These are phyloP conservation scores for Phytophthora hybrid DNA, from an alignment of 352 stramenopile genomes.

Conservation along the genomic window DNA sequence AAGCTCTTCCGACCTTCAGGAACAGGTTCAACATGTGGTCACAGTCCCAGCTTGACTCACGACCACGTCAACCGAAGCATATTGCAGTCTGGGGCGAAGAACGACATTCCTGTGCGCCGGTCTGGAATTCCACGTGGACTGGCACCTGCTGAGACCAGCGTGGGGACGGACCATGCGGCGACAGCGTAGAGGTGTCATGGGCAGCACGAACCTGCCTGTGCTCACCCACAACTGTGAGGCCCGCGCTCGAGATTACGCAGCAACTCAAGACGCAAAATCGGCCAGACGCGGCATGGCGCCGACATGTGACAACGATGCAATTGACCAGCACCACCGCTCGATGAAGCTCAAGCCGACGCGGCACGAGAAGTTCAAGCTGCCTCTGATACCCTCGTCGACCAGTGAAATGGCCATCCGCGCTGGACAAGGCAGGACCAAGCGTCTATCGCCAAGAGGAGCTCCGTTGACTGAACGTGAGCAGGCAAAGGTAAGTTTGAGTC, in stretches of 20 bases:
- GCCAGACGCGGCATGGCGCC: neutral
- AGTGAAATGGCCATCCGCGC: conserved; percentile 19
- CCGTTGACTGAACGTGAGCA: conserved; percentile 26
- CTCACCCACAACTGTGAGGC: conserved; percentile 36
- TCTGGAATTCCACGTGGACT: conserved; percentile 13
- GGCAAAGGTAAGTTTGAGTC: conserved; percentile 28
- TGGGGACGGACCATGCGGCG: conserved; percentile 39
- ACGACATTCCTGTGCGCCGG: conserved; percentile 1
- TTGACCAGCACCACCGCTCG: conserved; percentile 5
- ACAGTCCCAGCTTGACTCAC: conserved; percentile 19
- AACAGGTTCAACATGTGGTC: conserved; percentile 36
- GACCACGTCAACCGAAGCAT: neutral
- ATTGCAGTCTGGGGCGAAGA: neutral
- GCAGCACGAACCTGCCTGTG: conserved; percentile 46
- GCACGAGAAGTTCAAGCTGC: conserved; percentile 38
- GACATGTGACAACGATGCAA: conserved; percentile 22
- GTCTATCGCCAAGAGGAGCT: conserved; percentile 18
- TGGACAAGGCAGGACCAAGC: conserved; percentile 25
- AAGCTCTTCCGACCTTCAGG: conserved; percentile 23
- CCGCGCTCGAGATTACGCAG: neutral
- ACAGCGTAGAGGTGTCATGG: conserved; percentile 40
- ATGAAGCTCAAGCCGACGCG: conserved; percentile 11
- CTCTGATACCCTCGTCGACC: conserved; percentile 29
- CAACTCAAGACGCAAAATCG: conserved; percentile 17
- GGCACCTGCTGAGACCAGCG: conserved; percentile 4